Evolutionary conservation across 257 asterid species (phyloP).

Genomic region (Solanum sejunctum): DNA sequence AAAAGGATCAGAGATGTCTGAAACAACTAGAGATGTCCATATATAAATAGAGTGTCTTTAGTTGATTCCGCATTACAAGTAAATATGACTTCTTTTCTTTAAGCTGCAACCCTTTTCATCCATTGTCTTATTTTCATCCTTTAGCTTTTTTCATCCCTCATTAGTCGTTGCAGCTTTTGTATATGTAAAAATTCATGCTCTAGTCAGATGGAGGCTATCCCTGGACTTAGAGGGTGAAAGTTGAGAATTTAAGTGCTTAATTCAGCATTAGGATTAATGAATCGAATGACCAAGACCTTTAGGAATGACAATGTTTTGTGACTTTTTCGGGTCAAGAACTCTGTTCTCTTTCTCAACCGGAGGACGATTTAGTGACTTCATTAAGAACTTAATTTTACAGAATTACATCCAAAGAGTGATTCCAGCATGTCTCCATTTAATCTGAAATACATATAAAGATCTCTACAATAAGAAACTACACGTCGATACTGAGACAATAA

Average conservation of each 20-base stretch:
- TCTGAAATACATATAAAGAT: neutral
- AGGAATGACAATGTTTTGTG: slow-evolving; percentile 10
- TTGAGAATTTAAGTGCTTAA: neutral
- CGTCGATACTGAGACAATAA: neutral
- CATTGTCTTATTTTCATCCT: too few species aligned
- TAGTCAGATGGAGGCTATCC: neutral
- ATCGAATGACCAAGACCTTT: neutral
- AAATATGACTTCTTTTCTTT: too few species aligned
- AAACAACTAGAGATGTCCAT: too few species aligned
- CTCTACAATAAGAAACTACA: neutral
- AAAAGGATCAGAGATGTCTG: too few species aligned
- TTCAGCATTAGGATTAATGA: neutral
- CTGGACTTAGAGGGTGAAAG: neutral
- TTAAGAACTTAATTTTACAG: neutral
- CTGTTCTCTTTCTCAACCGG: slow-evolving; percentile 1
- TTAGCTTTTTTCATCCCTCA: too few species aligned
- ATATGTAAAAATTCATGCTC: neutral
- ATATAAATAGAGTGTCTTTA: too few species aligned
- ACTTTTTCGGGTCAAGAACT: slow-evolving; percentile 10
- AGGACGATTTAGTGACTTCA: neutral
- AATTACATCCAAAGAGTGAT: neutral
- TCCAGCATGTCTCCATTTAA: slow-evolving; percentile 2
- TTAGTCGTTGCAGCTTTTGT: neutral
- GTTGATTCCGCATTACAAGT: too few species aligned
- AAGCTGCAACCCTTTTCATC: neutral